Evolutionary conservation across 257 asterid genomes (phyloP), one percentile per base, ranked within the genome.

Genomic region (Gentiana macrophylla): DNA sequence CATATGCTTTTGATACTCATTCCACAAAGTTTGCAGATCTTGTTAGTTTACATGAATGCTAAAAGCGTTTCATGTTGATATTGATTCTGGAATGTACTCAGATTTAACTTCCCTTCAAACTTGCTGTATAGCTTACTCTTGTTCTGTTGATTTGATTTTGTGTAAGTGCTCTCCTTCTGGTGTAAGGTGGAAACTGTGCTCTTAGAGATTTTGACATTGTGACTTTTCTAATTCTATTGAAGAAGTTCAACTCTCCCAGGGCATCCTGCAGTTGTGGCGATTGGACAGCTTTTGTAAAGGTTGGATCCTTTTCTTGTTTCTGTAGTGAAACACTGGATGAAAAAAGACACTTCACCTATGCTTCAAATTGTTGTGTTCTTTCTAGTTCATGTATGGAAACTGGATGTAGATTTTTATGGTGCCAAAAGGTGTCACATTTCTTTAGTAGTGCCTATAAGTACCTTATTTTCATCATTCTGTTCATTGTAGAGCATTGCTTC

Each of bases 191-290:
- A 32, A 2, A 38, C 34, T 15, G 8, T 54, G n/a, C 2, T 49
- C 1, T 12, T 49, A 36, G n/a, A 55, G 41, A 74, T 49, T 43
- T 56, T 24, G 41, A 62, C 60, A 35, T 57, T 33, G 38, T 48
- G 43, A 6, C 35, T 60, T 55, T 13, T 65, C 67, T 71, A 52
- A 15, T 62, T 54, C 70, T 64, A 57, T 66, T 51, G 43, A 73
- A 91, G 98, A 91, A 91, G 81, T 81, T 91, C 77, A 85, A 91
- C 78, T 87, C 94, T 56, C 95, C 98, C 57, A 85, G 90, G 71
- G 80, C 97, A 57, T 71, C 76, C 58, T 85, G 88, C 70, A 83
- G 88, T 48, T 79, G 66, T 72, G 81, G 80, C 59, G 97, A 84
- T 70, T 91, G 98, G 98, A 70, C 86, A 44, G 75, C 98, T 55